phyloP scores from a whole-genome alignment of 2,329 filamentous ascomycete genomes.

The Phialemoniopsis sp. region DNA sequence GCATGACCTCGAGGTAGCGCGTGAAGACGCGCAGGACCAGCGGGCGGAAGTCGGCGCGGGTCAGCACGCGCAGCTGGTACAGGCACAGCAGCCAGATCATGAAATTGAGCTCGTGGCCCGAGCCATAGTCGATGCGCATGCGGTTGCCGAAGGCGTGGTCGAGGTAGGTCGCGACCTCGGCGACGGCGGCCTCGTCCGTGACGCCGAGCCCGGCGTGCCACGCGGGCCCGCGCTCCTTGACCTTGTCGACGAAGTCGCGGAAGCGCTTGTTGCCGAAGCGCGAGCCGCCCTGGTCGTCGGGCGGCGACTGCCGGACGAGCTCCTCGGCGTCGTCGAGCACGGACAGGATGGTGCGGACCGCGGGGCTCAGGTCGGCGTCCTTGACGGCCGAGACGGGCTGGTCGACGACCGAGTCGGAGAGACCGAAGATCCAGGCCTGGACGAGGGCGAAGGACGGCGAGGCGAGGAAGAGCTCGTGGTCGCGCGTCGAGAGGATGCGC shows the following conservation, averaged over 20 bases:
- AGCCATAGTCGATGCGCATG: conserved; percentile 90
- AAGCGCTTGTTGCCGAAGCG: conserved; percentile 95
- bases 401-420: conserved; percentile 77
- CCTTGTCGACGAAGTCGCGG: conserved; percentile 70
- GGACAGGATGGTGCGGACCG: conserved; percentile 59
- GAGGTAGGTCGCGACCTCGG: conserved; percentile 78
- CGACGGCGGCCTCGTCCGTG: conserved; percentile 41
- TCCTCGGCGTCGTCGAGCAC: conserved; percentile 68
- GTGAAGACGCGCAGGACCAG: conserved; percentile 76
- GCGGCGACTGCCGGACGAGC: conserved; percentile 66
- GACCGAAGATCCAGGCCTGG: conserved; percentile 77
- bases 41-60: conserved; percentile 62
- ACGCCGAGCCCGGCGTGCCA: conserved; percentile 66
- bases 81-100: conserved; percentile 94
- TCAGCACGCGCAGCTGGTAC: conserved; percentile 69
- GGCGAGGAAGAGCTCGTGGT: conserved; percentile 76
- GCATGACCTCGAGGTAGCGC: conserved; percentile 83
- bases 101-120: conserved; percentile 96
- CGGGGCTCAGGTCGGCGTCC: conserved; percentile 50
- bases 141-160: conserved; percentile 81
- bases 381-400: conserved; percentile 61
- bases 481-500: conserved; percentile 74
- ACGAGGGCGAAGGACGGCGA: conserved; percentile 76
- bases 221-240: conserved; percentile 46
- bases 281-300: conserved; percentile 81